A percentile compares a stretch with the other conserved stretches of the same genome.
phyloP scores from a whole-genome alignment of 768 basidiomycete genomes.

The Tephrocybe sp. region DNA sequence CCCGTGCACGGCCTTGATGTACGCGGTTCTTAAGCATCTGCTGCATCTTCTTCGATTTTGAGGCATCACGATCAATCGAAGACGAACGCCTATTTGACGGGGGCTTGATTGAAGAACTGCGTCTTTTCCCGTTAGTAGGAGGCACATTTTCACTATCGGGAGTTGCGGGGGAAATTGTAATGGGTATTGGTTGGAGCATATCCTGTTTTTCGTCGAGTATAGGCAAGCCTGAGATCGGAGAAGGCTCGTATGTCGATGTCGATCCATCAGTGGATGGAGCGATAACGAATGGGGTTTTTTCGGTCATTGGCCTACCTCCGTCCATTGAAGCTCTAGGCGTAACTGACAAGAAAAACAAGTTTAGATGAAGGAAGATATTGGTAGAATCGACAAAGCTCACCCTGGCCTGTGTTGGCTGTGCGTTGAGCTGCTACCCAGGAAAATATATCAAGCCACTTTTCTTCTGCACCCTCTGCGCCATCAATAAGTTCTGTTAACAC shows the following conservation, averaged over 20 bases:
- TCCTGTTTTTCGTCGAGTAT: constrained; percentile 11
- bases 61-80: constrained; percentile 45
- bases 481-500: constrained; percentile 80
- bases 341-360: neutral
- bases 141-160: constrained; percentile 33
- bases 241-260: neutral
- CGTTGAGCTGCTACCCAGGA: constrained; percentile 76
- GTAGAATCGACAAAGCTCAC: neutral
- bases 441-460: constrained; percentile 83
- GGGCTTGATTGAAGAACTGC: constrained; percentile 20
- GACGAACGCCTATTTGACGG: no score
- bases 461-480: constrained; percentile 81
- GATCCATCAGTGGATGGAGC: neutral
- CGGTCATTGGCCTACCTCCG: constrained; percentile 8
- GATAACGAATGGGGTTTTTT: constrained; percentile 7
- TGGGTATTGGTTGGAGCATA: constrained; percentile 37
- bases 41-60: constrained; percentile 71
- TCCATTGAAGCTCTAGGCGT: constrained; percentile 20
- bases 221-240: neutral
- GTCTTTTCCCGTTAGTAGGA: constrained; percentile 3
- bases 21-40: constrained; percentile 75
- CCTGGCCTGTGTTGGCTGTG: constrained; percentile 17
- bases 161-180: constrained; percentile 65
- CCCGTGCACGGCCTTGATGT: constrained; percentile 69
- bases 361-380: neutral